phyloP scores from a whole-genome alignment of 192 early-diverging fungal species.

The Backusella macrospora region DNA sequence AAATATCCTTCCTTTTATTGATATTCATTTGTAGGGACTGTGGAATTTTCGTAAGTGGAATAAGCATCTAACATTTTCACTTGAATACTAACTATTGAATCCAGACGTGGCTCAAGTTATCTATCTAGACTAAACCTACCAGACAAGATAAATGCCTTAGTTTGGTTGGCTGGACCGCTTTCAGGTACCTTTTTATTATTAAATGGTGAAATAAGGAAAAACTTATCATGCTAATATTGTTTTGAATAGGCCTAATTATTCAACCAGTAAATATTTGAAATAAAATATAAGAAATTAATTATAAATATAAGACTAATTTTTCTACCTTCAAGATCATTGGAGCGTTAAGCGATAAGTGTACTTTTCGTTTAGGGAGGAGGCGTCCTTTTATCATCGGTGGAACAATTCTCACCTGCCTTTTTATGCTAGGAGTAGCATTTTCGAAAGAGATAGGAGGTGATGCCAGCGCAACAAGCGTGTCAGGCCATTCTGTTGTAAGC shows the following conservation, averaged over 20 bases:
- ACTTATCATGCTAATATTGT: neutral
- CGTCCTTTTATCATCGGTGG: constrained; percentile 14
- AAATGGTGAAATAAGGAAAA: neutral
- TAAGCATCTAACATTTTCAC: neutral
- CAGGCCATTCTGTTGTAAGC: neutral
- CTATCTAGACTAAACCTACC: neutral
- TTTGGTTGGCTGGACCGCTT: neutral
- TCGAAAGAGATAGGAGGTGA: constrained; percentile 9
- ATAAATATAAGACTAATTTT: neutral
- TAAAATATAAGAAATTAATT: neutral
- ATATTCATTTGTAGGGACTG: neutral
- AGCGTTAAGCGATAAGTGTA: constrained; percentile 14
- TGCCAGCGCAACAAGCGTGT: neutral
- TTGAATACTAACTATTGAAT: neutral
- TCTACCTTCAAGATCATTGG: neutral
- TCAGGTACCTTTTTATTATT: neutral
- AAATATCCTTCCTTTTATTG: neutral
- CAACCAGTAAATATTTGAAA: constrained; percentile 4
- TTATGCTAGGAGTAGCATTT: constrained; percentile 17
- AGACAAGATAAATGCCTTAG: neutral
- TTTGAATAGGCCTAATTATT: constrained; percentile 2
- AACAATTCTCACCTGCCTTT: neutral
- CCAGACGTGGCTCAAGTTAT: constrained; percentile 4
- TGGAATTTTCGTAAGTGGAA: neutral
- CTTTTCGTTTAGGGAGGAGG: constrained; percentile 5